These are phyloP conservation scores for Komagataella mondaviorum DNA, from an alignment of 805 yeast species.

Conservation along the genomic window DNA sequence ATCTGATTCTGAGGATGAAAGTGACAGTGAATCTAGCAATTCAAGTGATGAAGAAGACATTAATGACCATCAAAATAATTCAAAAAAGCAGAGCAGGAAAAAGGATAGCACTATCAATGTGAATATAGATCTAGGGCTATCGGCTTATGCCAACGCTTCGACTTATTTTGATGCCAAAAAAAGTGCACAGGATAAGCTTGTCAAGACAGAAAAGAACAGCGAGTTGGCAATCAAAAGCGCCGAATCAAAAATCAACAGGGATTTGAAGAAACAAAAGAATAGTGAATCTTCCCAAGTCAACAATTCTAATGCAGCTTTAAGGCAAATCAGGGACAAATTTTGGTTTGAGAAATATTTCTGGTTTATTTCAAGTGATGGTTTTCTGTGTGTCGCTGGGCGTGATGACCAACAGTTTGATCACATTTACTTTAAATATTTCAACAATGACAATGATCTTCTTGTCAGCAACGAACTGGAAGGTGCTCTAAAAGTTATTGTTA, in stretches of 20 bases:
- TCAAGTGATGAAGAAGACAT: constrained; percentile 28
- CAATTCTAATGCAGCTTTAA: constrained; percentile 20
- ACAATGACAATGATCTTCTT: constrained; percentile 50
- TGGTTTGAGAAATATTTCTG: constrained; percentile 94
- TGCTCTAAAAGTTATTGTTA: constrained; percentile 63
- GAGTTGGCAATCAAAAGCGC: constrained; percentile 71
- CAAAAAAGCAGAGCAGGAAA: constrained; percentile 5
- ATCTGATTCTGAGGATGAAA: constrained; percentile 15
- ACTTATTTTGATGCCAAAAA: constrained; percentile 69
- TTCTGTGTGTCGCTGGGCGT: constrained; percentile 75
- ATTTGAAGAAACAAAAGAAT: constrained; percentile 47
- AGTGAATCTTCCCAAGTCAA: constrained; percentile 21
- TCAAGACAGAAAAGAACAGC: constrained; percentile 68
- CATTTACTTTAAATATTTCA: constrained; percentile 66
- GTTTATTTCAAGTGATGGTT: constrained; percentile 89
- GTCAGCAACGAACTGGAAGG: constrained; percentile 68
- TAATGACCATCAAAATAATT: not conserved
- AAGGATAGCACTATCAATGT: constrained; percentile 26
- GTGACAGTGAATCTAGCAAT: constrained; percentile 10
- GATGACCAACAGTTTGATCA: constrained; percentile 71
- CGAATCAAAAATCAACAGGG: constrained; percentile 61
- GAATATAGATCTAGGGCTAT: constrained; percentile 50
- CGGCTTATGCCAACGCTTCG: constrained; percentile 86
- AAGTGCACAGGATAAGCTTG: constrained; percentile 63
- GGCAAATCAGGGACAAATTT: constrained; percentile 53